Evolutionary conservation across 805 yeast genomes (phyloP).

Genomic region (Teunomyces gatunensis): DNA sequence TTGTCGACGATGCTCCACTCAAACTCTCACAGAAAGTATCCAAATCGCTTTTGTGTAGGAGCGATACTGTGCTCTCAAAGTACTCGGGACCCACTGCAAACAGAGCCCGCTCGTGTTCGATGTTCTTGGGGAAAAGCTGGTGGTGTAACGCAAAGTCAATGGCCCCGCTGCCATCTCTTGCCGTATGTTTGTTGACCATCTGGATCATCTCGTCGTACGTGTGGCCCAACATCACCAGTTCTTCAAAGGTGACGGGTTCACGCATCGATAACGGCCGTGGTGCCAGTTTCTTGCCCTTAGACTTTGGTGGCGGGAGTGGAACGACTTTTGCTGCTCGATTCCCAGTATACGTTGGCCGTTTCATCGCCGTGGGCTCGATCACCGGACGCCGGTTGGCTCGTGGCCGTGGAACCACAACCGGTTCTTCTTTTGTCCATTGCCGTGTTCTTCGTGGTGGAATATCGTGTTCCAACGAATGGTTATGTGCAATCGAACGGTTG

Average conservation of each 20-base stretch:
- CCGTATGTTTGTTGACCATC: slow-evolving; percentile 14
- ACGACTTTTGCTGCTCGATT: neutral
- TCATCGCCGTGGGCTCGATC: neutral
- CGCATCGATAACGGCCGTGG: neutral
- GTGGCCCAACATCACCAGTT: slow-evolving; percentile 11
- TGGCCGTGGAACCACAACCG: neutral
- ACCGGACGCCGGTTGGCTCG: too few species aligned
- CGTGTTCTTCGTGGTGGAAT: slow-evolving; percentile 20
- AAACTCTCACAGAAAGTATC: slow-evolving; percentile 23
- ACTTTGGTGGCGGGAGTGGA: too few species aligned
- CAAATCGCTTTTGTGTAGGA: slow-evolving; percentile 14
- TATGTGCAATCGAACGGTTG: slow-evolving; percentile 14
- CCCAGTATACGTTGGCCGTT: neutral
- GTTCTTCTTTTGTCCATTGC: neutral
- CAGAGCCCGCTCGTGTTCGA: slow-evolving; percentile 18
- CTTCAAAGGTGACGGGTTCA: slow-evolving; percentile 16
- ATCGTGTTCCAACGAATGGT: slow-evolving; percentile 19
- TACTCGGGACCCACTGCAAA: slow-evolving; percentile 14
- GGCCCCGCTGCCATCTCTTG: slow-evolving; percentile 7
- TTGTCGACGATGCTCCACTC: slow-evolving; percentile 8
- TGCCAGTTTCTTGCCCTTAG: neutral
- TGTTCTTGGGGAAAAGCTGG: slow-evolving; percentile 23
- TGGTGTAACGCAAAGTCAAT: slow-evolving; percentile 25
- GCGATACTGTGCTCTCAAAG: slow-evolving; percentile 4
- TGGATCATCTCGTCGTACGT: slow-evolving; percentile 20